These are phyloP conservation scores for Fragaria vesca DNA, from an alignment of 306 rosid species.

Conservation along the genomic window DNA sequence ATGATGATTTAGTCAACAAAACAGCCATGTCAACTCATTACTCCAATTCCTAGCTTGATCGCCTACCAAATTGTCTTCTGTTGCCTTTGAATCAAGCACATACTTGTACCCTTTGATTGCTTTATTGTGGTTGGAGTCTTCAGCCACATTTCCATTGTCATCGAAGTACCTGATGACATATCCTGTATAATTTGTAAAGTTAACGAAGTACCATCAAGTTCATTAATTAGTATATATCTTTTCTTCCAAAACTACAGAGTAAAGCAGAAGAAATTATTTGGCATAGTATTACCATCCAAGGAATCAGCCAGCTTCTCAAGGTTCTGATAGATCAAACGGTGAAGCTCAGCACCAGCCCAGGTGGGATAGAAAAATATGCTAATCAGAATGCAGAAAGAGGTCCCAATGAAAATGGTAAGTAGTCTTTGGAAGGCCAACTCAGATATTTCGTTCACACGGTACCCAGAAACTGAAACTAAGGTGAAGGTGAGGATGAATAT, in stretches of 20 bases:
- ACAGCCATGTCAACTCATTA: neutral
- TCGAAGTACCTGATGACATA: slow-evolving; percentile 43
- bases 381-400: slow-evolving; percentile 48
- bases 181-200: slow-evolving; percentile 32
- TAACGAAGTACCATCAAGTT: neutral
- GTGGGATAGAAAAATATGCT: slow-evolving; percentile 52
- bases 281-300: slow-evolving; percentile 46
- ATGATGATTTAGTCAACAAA: neutral
- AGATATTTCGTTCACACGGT: slow-evolving; percentile 45
- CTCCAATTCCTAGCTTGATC: neutral
- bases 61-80: slow-evolving; percentile 63
- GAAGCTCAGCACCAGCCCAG: slow-evolving; percentile 81
- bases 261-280: neutral
- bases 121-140: slow-evolving; percentile 23
- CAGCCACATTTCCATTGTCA: slow-evolving; percentile 6
- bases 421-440: slow-evolving; percentile 46
- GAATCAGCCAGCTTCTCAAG: slow-evolving; percentile 70
- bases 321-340: slow-evolving; percentile 37
- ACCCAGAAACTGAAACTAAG: slow-evolving; percentile 60
- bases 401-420: slow-evolving; percentile 56
- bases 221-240: neutral
- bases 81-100: slow-evolving; percentile 53
- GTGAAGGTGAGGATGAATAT: slow-evolving; percentile 80
- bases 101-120: slow-evolving; percentile 53
- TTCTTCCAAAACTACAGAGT: neutral